Evolutionary conservation across 306 rosid species (phyloP).

Genomic region (Rosa chinensis): DNA sequence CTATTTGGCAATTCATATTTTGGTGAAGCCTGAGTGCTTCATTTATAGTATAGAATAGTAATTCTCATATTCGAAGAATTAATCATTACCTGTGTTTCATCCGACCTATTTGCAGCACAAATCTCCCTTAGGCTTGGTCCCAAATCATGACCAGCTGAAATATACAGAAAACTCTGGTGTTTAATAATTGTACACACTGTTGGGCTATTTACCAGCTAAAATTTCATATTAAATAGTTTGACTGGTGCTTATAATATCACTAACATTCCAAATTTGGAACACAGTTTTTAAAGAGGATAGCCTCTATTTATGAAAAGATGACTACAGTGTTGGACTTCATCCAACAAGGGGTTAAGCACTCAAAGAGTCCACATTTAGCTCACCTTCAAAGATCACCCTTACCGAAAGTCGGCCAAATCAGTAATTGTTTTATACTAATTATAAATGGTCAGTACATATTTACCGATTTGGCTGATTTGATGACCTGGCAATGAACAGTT

Average conservation of each 20-base stretch:
- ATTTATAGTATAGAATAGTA: neutral
- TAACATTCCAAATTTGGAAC: neutral
- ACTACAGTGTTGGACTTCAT: neutral
- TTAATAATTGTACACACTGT: neutral
- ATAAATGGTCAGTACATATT: neutral
- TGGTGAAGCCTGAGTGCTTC: neutral
- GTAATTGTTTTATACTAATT: neutral
- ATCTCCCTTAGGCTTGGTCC: constrained; percentile 87
- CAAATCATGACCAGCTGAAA: constrained; percentile 68
- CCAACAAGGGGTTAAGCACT: neutral
- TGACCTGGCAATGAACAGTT: neutral
- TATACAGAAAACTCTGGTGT: constrained; percentile 25
- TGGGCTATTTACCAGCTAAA: neutral
- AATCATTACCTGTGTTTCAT: constrained; percentile 79
- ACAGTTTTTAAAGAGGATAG: neutral
- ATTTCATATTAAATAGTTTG: neutral
- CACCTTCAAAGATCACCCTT: neutral
- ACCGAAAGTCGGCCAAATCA: neutral
- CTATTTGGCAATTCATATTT: neutral
- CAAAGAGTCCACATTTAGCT: neutral
- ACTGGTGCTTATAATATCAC: neutral
- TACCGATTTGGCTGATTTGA: neutral
- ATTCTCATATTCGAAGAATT: constrained; percentile 14
- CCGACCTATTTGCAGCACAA: constrained; percentile 82
- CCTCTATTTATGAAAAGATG: neutral